These are phyloP conservation scores for Beauveria sp. DNA, from an alignment of 2,329 filamentous ascomycete genomes.

Conservation along the genomic window DNA sequence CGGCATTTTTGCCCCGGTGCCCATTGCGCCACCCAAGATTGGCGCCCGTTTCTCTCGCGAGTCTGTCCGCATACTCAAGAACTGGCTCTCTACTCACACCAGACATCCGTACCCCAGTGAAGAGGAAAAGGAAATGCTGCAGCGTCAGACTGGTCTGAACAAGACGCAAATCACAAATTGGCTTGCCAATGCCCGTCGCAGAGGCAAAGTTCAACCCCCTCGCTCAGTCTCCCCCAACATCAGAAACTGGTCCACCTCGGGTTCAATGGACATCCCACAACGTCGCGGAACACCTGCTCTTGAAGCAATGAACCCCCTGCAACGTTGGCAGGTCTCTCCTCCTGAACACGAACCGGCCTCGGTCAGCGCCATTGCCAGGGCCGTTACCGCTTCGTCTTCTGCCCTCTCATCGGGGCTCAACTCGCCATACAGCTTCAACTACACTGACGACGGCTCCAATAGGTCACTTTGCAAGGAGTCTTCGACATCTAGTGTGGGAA, in stretches of 20 bases:
- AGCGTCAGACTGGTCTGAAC: conserved; percentile 70
- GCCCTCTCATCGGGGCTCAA: conserved; percentile 46
- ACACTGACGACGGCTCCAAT: conserved; percentile 54
- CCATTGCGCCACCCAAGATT: conserved; percentile 46
- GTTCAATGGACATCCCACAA: conserved; percentile 67
- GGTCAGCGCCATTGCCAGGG: conserved; percentile 49
- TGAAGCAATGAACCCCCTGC: conserved; percentile 47
- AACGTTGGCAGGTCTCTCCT: conserved; percentile 52
- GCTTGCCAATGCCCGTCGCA: conserved; percentile 80
- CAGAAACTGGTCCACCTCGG: conserved; percentile 47
- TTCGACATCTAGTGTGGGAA: conserved; percentile 52
- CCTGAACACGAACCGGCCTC: conserved; percentile 54
- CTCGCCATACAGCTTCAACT: conserved; percentile 49
- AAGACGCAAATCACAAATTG: conserved; percentile 84
- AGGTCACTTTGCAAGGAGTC: conserved; percentile 52
- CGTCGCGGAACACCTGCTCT: conserved; percentile 46
- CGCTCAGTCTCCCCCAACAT: conserved; percentile 63
- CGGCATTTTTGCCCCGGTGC: conserved; percentile 18
- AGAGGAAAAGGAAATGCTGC: conserved; percentile 73
- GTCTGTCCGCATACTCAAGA: conserved; percentile 71
- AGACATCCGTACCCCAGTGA: conserved; percentile 84
- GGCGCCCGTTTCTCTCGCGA: conserved; percentile 73
- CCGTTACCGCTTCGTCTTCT: conserved; percentile 46
- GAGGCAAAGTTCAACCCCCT: conserved; percentile 66
- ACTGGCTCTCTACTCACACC: conserved; percentile 74